Evolutionary conservation across 805 yeast genomes (phyloP).

Genomic region (Metschnikowia vanudenii): DNA sequence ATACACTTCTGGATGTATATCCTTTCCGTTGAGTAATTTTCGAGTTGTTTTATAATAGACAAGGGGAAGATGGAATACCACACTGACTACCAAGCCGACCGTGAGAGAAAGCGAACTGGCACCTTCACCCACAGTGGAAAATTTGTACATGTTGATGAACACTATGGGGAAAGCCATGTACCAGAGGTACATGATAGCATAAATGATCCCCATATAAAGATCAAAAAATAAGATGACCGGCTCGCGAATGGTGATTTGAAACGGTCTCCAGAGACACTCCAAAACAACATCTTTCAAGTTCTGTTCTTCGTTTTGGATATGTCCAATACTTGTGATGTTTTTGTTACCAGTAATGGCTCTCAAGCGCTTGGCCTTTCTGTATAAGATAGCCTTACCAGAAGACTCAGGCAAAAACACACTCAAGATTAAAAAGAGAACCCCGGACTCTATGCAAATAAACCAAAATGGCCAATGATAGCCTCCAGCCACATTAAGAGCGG

Average conservation of each 20-base stretch:
- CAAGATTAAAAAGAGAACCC: conserved; percentile 10
- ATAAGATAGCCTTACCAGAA: conserved; percentile 16
- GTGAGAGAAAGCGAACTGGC: conserved; percentile 12
- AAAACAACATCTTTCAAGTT: conserved; percentile 6
- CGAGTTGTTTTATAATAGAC: conserved; percentile 10
- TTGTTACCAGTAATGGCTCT: conserved; percentile 15
- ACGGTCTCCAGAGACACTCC: conserved; percentile 17
- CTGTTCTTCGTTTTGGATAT: conserved; percentile 13
- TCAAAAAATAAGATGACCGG: conserved; percentile 16
- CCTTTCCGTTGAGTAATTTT: conserved; percentile 6
- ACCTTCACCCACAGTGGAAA: conserved; percentile 15
- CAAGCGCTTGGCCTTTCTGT: conserved; percentile 17
- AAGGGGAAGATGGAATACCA: conserved; percentile 8
- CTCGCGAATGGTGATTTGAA: conserved; percentile 14
- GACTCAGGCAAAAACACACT: conserved; percentile 16
- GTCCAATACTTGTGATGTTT: conserved; percentile 16
- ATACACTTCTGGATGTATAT: conserved; percentile 14
- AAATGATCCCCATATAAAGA: conserved; percentile 16
- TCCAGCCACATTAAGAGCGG: conserved; percentile 37
- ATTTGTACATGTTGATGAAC: conserved; percentile 12
- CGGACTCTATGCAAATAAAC: conserved; percentile 16
- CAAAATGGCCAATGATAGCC: conserved; percentile 18
- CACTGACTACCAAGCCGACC: conserved; percentile 13
- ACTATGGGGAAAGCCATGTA: conserved; percentile 19
- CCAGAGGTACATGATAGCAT: conserved; percentile 17